Conservation (phyloP, 306 rosid species). For the Sicyos edulis region DNA sequence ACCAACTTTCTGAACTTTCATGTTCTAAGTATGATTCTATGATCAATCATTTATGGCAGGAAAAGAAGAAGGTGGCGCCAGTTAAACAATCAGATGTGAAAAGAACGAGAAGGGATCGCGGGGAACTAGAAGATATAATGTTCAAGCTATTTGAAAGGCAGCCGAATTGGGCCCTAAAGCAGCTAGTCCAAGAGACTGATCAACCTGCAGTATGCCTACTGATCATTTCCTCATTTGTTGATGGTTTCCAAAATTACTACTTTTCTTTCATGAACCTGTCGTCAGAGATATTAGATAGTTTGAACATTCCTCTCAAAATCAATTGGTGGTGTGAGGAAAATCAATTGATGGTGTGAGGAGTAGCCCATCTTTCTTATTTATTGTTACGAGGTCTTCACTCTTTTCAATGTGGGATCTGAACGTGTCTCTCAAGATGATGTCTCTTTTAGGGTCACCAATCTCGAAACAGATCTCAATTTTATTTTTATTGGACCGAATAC, state of each 20-base stretch:
- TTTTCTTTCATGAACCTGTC: not conserved
- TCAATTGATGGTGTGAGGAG: too few relatives aligned
- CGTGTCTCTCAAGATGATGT: too few relatives aligned
- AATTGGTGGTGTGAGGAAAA: too few relatives aligned
- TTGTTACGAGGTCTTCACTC: too few relatives aligned
- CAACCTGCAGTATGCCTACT: constrained; percentile 76
- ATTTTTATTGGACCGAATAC: too few relatives aligned
- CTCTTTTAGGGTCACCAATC: too few relatives aligned
- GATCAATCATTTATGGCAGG: constrained; percentile 40
- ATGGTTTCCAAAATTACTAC: not conserved
- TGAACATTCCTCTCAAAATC: too few relatives aligned
- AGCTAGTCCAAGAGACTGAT: constrained; percentile 96
- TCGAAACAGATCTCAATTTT: too few relatives aligned
- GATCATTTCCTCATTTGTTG: not conserved
- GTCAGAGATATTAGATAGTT: too few relatives aligned
- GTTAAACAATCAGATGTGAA: constrained; percentile 83
- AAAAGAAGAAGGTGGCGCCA: constrained; percentile 75
- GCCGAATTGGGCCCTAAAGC: constrained; percentile 98
- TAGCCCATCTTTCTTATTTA: too few relatives aligned
- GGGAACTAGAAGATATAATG: constrained; percentile 94
- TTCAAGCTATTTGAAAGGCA: constrained; percentile 95
- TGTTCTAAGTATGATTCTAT: constrained; percentile 7
- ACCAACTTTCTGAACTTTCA: not conserved
- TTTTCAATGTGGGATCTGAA: too few relatives aligned
- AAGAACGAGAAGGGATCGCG: constrained; percentile 94